Percentiles rank a stretch among this genome's conserved stretches.
These are phyloP conservation scores for Apiospora arundinis DNA, from an alignment of 2,329 filamentous ascomycete genomes.

Conservation along the genomic window DNA sequence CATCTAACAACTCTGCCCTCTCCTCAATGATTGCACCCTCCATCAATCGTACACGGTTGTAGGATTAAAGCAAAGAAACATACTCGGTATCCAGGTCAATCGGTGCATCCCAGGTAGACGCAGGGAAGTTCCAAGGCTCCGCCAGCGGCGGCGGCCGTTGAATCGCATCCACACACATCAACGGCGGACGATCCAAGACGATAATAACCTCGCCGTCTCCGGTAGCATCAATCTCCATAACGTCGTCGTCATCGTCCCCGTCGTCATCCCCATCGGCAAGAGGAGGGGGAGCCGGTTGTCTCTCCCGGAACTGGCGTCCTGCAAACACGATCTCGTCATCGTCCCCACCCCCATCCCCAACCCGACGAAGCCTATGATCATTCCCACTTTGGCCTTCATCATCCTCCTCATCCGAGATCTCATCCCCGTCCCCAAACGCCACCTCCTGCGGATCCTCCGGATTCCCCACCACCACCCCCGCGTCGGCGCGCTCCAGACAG, in stretches of 20 bases:
- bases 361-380: not conserved
- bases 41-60: no score
- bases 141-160: not conserved
- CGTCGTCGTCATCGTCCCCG: not conserved
- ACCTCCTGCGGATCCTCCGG: not conserved
- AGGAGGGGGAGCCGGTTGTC: not conserved
- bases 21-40: no score
- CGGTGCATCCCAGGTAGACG: not conserved
- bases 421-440: not conserved
- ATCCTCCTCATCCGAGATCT: not conserved
- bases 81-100: not conserved
- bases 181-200: not conserved
- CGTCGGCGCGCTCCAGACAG: constrained; percentile 54
- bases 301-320: not conserved
- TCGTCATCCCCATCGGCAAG: not conserved
- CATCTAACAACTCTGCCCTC: no score
- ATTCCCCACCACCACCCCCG: not conserved
- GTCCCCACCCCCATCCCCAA: not conserved
- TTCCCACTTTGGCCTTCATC: not conserved
- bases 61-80: not conserved
- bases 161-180: not conserved
- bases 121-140: not conserved
- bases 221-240: not conserved
- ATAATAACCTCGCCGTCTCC: not conserved
- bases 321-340: not conserved